Percentiles rank a stretch among this genome's conserved stretches.
Conservation (phyloP, 371 early-diverging fungal genomes). For the Mortierella sp. region DNA sequence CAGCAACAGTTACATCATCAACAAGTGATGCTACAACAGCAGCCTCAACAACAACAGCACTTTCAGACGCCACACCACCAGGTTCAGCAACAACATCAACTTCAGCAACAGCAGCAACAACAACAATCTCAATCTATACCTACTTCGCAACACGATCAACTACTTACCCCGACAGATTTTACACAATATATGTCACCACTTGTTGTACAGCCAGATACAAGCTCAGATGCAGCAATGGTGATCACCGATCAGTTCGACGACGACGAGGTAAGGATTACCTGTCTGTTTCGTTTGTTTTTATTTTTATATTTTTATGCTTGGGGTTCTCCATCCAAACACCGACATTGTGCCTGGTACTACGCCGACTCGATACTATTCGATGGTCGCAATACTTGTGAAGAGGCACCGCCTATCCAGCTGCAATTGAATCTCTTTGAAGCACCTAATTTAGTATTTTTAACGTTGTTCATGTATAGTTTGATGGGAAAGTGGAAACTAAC, state of each 20-base stretch:
- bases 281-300: background rate
- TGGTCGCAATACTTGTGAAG: background rate
- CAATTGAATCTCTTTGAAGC: slow-evolving; percentile 10
- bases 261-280: slow-evolving; percentile 41
- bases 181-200: slow-evolving; percentile 55
- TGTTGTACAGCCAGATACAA: slow-evolving; percentile 40
- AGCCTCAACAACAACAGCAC: slow-evolving; percentile 20
- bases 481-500: slow-evolving; percentile 1
- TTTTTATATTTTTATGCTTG: background rate
- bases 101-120: slow-evolving; percentile 25
- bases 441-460: background rate
- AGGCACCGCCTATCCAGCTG: slow-evolving; percentile 6
- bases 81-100: slow-evolving; percentile 20
- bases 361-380: background rate
- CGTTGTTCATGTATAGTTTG: background rate
- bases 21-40: slow-evolving; percentile 25
- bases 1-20: slow-evolving; percentile 36
- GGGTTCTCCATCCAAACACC: slow-evolving; percentile 12
- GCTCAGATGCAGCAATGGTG: slow-evolving; percentile 47
- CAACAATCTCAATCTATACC: slow-evolving; percentile 27
- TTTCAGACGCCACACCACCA: background rate
- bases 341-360: background rate
- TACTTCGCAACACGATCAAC: slow-evolving; percentile 34
- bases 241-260: slow-evolving; percentile 53
- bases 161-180: slow-evolving; percentile 52